Conservation (phyloP, 208 protist species). For the Crithidia expoeki region DNA sequence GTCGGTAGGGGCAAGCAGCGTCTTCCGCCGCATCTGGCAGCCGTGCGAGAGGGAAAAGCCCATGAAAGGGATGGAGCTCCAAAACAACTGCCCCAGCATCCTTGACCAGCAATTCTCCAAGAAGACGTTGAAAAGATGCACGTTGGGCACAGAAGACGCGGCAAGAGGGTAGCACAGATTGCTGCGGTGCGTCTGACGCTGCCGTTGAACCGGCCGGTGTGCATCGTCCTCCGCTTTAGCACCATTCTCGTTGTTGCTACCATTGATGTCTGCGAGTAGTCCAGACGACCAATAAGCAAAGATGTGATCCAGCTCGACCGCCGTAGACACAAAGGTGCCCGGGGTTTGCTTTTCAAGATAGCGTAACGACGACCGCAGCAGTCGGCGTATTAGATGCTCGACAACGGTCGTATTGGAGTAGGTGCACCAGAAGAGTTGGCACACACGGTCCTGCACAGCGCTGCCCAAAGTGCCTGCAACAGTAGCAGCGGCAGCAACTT, state of each 20-base stretch:
- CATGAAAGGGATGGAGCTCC: neutral
- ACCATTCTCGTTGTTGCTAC: too few relatives aligned
- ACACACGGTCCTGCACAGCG: neutral
- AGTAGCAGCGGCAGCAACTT: neutral
- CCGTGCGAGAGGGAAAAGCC: neutral
- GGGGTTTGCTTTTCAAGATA: slow-evolving; percentile 3
- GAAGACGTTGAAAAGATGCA: too few relatives aligned
- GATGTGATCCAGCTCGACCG: neutral
- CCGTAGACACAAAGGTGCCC: neutral
- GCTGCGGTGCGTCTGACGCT: too few relatives aligned
- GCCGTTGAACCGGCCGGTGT: too few relatives aligned
- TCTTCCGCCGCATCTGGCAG: neutral
- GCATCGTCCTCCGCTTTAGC: too few relatives aligned
- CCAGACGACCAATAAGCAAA: neutral
- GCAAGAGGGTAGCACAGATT: too few relatives aligned
- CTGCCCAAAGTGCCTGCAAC: neutral
- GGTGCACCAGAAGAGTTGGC: neutral
- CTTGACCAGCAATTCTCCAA: neutral
- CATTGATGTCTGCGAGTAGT: neutral
- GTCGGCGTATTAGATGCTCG: neutral
- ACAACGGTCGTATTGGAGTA: neutral
- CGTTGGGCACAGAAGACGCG: too few relatives aligned
- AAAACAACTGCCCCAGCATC: neutral
- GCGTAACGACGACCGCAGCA: neutral
- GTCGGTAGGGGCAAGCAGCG: neutral